Evolutionary conservation across 2,329 filamentous ascomycete genomes (phyloP).

Genomic region (Alternaria metachromatica): DNA sequence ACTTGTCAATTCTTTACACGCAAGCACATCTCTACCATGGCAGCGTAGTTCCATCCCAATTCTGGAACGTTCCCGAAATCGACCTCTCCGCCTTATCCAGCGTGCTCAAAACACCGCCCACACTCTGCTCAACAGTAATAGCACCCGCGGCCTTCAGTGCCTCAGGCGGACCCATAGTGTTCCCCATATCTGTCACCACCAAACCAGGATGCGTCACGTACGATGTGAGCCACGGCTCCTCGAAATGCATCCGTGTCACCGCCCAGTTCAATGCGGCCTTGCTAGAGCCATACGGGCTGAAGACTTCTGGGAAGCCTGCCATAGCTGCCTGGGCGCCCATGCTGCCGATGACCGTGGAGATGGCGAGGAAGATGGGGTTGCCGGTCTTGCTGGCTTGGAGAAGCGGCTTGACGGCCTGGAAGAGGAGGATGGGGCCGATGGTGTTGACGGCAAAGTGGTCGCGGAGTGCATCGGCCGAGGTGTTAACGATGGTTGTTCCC

Average conservation of each 20-base stretch:
- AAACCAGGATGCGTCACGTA: slow-evolving; percentile 19
- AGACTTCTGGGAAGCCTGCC: background rate
- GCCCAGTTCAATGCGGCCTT: slow-evolving; percentile 25
- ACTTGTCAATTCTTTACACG: no score
- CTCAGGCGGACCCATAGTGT: background rate
- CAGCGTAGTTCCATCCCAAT: slow-evolving; percentile 2
- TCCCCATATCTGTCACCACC: background rate
- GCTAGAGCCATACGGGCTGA: slow-evolving; percentile 7
- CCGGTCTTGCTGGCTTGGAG: slow-evolving; percentile 33
- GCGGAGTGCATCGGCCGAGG: background rate
- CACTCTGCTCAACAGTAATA: background rate
- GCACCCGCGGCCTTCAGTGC: background rate
- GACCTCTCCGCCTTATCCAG: slow-evolving; percentile 16
- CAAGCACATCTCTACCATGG: no score
- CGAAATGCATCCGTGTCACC: slow-evolving; percentile 14
- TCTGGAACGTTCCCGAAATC: slow-evolving; percentile 9
- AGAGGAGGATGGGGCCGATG: slow-evolving; percentile 37
- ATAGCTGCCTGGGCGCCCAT: background rate
- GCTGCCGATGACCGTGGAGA: slow-evolving; percentile 14
- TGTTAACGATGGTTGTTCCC: background rate
- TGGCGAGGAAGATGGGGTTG: slow-evolving; percentile 19
- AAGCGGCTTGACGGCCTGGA: slow-evolving; percentile 47
- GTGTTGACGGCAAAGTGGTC: slow-evolving; percentile 51
- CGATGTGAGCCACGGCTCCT: slow-evolving; percentile 13
- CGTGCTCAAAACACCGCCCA: slow-evolving; percentile 13